phyloP scores from a whole-genome alignment of 2,329 filamentous ascomycete species.

The Diaporthe humulicola region DNA sequence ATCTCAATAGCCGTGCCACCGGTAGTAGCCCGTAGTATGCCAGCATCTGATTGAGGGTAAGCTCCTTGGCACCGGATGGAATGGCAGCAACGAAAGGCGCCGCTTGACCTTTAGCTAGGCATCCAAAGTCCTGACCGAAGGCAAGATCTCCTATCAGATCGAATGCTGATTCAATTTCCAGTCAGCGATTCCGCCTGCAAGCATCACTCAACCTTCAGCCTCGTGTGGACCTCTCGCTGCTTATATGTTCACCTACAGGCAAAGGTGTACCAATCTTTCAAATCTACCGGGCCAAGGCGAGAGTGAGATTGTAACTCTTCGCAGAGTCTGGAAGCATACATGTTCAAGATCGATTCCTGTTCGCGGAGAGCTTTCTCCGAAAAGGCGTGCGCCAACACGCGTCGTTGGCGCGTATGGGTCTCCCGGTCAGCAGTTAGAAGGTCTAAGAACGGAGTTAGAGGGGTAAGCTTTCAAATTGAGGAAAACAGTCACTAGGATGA shows the following conservation, averaged over 20 bases:
- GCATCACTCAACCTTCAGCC: neutral
- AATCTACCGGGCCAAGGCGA: neutral
- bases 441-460: neutral
- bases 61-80: neutral
- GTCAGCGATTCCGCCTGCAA: neutral
- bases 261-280: constrained; percentile 12
- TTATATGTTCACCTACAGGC: neutral
- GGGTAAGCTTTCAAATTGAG: neutral
- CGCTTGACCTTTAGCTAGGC: neutral
- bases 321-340: neutral
- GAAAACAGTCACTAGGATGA: accelerated
- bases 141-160: constrained; percentile 9
- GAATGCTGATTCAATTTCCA: neutral
- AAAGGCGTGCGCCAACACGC: neutral
- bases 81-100: constrained; percentile 10
- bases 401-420: constrained; percentile 1
- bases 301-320: neutral
- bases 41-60: neutral
- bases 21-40: neutral
- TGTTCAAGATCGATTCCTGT: neutral
- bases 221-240: neutral
- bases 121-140: neutral
- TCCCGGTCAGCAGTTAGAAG: constrained; percentile 10
- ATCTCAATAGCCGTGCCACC: neutral
- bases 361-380: constrained; percentile 2